These are phyloP conservation scores for Mrakia frigida DNA, from an alignment of 768 basidiomycete species.

Conservation along the genomic window DNA sequence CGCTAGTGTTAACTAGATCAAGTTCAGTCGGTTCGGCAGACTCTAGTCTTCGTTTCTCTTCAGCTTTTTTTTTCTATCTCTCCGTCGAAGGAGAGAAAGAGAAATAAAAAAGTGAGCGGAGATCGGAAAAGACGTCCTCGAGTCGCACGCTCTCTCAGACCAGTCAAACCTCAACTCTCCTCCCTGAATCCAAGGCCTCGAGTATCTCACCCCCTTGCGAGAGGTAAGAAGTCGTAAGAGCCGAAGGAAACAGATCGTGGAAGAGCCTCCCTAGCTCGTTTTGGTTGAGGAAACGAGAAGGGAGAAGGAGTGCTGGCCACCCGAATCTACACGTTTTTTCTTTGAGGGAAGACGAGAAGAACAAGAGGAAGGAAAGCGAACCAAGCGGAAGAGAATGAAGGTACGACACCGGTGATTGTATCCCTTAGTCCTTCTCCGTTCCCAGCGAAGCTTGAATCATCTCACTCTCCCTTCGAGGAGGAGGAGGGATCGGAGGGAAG, in stretches of 20 bases:
- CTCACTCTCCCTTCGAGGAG: background rate
- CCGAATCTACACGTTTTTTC: too few relatives aligned
- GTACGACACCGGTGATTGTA: background rate
- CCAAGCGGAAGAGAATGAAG: background rate
- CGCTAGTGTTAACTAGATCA: constrained; percentile 1
- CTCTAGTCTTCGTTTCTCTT: too few relatives aligned
- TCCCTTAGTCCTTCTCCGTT: background rate
- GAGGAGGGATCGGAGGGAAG: background rate
- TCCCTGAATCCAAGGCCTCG: background rate
- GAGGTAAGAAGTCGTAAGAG: background rate
- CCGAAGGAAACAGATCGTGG: too few relatives aligned
- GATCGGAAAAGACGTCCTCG: too few relatives aligned
- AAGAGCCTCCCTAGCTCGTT: too few relatives aligned
- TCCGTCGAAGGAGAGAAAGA: too few relatives aligned
- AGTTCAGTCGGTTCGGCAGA: constrained; percentile 2
- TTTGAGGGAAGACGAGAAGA: background rate
- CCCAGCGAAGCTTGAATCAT: background rate
- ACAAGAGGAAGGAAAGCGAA: background rate
- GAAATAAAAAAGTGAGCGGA: too few relatives aligned
- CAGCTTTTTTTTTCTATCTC: too few relatives aligned
- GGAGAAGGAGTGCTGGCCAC: too few relatives aligned
- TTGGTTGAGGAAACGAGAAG: too few relatives aligned
- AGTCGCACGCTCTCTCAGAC: background rate
- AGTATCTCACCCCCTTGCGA: background rate
- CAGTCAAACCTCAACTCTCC: background rate